phyloP scores from a whole-genome alignment of 805 yeast species.

The Teunomyces barrocoloradensis region DNA sequence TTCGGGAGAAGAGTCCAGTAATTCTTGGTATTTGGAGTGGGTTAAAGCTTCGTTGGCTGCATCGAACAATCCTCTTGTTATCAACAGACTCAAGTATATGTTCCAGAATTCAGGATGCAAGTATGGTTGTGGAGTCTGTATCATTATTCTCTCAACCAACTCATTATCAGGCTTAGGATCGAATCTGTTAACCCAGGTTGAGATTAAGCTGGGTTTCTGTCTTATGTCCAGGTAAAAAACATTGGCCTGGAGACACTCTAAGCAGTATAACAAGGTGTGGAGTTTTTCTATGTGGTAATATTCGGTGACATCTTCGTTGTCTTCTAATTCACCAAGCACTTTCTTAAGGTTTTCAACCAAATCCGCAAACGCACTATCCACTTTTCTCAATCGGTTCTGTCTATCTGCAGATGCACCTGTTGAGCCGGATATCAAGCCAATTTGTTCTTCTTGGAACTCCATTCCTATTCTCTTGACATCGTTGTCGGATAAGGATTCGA shows the following conservation, averaged over 20 bases:
- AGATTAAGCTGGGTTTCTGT: conserved; percentile 42
- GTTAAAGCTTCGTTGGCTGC: conserved; percentile 52
- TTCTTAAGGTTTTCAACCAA: conserved; percentile 27
- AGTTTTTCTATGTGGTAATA: conserved; percentile 15
- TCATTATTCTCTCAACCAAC: conserved; percentile 46
- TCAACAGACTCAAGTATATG: conserved; percentile 51
- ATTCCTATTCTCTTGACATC: conserved; percentile 13
- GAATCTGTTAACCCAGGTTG: conserved; percentile 66
- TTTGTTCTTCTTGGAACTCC: conserved; percentile 20
- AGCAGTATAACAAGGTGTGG: conserved; percentile 47
- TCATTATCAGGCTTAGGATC: conserved; percentile 64
- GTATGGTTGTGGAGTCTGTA: conserved; percentile 44
- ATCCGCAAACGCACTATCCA: conserved; percentile 25
- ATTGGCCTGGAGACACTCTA: conserved; percentile 58
- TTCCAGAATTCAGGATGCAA: conserved; percentile 60
- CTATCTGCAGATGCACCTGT: conserved; percentile 1
- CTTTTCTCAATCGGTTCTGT: conserved; percentile 4
- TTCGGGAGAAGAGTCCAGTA: conserved; percentile 27
- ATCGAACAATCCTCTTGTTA: conserved; percentile 59
- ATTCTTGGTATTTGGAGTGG: conserved; percentile 41
- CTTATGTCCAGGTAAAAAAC: conserved; percentile 40
- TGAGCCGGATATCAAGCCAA: conserved; percentile 24
- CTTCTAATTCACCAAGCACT: conserved; percentile 27
- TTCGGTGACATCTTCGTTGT: conserved; percentile 21
- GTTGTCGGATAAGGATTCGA: conserved; percentile 36